Evolutionary conservation across 257 asterid species (phyloP).

Genomic region (Forsythia viridissima): DNA sequence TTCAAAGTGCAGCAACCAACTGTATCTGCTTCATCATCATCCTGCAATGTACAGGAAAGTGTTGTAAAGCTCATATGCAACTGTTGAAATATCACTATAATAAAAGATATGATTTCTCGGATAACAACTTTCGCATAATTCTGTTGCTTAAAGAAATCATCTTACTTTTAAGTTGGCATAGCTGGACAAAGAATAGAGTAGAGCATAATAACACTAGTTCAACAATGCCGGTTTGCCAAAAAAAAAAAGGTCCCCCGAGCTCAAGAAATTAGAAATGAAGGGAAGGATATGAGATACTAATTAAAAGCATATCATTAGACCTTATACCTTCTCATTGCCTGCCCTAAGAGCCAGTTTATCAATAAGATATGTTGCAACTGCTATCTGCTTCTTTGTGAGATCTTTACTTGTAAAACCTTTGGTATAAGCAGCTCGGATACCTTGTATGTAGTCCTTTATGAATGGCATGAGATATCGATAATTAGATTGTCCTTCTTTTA

Average conservation of each 20-base stretch:
- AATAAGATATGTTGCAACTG: slow-evolving; percentile 97
- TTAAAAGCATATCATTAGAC: slow-evolving; percentile 12
- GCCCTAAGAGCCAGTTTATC: slow-evolving; percentile 99
- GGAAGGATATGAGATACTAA: not conserved
- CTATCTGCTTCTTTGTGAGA: slow-evolving; percentile 81
- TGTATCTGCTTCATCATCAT: slow-evolving; percentile 98
- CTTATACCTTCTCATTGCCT: slow-evolving; percentile 94
- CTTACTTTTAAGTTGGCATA: too few species aligned
- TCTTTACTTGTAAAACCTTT: slow-evolving; percentile 71
- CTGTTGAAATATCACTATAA: too few species aligned
- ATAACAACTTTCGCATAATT: too few species aligned
- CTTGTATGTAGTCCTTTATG: slow-evolving; percentile 71
- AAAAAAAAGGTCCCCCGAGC: too few species aligned
- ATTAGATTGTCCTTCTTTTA: slow-evolving; percentile 11
- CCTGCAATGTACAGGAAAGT: slow-evolving; percentile 48
- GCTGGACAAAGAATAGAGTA: too few species aligned
- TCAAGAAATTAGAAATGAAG: too few species aligned
- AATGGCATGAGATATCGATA: slow-evolving; percentile 25
- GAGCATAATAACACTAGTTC: too few species aligned
- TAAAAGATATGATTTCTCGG: too few species aligned
- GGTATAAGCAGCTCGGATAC: slow-evolving; percentile 78
- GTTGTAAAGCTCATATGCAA: not conserved
- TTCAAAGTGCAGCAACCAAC: slow-evolving; percentile 99
- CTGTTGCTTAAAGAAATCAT: too few species aligned
- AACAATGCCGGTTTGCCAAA: too few species aligned